Evolutionary conservation across 148 eudicot genomes (phyloP).

Genomic region (Tetragonia tetragonoides): DNA sequence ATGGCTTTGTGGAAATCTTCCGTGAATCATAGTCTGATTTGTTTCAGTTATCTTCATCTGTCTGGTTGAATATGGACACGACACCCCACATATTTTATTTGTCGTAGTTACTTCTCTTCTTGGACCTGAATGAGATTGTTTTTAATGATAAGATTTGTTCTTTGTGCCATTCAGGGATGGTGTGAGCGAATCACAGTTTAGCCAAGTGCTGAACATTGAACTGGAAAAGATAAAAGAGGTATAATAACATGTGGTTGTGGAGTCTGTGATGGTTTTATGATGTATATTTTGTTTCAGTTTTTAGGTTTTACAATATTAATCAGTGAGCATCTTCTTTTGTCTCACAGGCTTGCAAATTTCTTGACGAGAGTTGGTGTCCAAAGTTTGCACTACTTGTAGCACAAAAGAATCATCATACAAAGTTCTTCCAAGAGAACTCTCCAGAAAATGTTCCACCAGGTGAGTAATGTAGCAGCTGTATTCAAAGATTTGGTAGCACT

Average conservation of each 20-base stretch:
- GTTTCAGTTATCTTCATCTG: background rate
- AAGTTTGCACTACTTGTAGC: slow-evolving; percentile 39
- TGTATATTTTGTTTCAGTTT: background rate
- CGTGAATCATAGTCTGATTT: background rate
- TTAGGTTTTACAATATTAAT: background rate
- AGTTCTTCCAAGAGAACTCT: slow-evolving; percentile 31
- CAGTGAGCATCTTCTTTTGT: background rate
- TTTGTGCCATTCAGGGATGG: slow-evolving; percentile 36
- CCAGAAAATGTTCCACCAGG: slow-evolving; percentile 48
- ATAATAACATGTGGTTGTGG: too few species aligned
- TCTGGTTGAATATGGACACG: too few species aligned
- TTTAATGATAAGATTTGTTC: background rate
- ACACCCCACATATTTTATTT: background rate
- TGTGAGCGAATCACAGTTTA: slow-evolving; percentile 47
- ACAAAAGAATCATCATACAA: slow-evolving; percentile 48
- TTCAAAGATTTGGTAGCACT: background rate
- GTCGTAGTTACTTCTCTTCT: too few species aligned
- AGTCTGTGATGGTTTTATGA: too few species aligned
- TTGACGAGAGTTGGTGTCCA: slow-evolving; percentile 34
- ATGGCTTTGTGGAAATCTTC: background rate
- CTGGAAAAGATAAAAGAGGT: slow-evolving; percentile 41
- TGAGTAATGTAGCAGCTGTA: background rate
- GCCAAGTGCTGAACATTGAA: slow-evolving; percentile 45
- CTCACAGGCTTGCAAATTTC: slow-evolving; percentile 37
- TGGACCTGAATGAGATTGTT: too few species aligned